A percentile compares a stretch with the other conserved stretches of the same genome.
These are phyloP conservation scores for Candida ovalis DNA, from an alignment of 805 yeast genomes.

Conservation along the genomic window DNA sequence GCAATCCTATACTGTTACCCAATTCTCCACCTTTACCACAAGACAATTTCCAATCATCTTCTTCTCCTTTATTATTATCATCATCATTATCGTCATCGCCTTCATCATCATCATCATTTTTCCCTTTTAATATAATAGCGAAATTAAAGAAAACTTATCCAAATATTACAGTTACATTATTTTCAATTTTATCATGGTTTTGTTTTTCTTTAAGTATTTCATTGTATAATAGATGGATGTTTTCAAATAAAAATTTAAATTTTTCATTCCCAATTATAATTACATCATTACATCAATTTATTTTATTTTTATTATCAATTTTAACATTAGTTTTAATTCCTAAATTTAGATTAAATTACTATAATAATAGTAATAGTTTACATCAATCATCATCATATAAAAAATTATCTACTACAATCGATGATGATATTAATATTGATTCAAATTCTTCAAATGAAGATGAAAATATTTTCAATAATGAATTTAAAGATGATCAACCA, in stretches of 20 bases:
- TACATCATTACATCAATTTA: conserved; percentile 80
- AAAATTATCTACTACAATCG: not conserved
- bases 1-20: not conserved
- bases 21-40: too few relatives aligned
- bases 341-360: conserved; percentile 38
- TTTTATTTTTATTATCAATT: conserved; percentile 54
- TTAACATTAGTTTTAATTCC: conserved; percentile 44
- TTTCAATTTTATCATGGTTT: conserved; percentile 51
- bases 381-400: not conserved
- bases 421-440: conserved; percentile 1
- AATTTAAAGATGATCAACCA: conserved; percentile 6
- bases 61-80: not conserved
- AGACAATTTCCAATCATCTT: not conserved
- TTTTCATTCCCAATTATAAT: conserved; percentile 81
- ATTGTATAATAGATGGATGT: conserved; percentile 96
- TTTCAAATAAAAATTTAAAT: conserved; percentile 66
- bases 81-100: too few relatives aligned
- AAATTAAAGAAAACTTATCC: conserved; percentile 23
- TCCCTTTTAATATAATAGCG: not conserved
- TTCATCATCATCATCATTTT: not conserved
- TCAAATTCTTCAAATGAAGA: conserved; percentile 4
- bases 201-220: conserved; percentile 64
- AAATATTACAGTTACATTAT: conserved; percentile 22
- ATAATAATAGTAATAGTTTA: not conserved
- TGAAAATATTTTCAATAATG: not conserved